A percentile compares a stretch with the other conserved stretches of the same genome.
Conservation (phyloP, 257 asterid species). For the Fraxinus excelsior region DNA sequence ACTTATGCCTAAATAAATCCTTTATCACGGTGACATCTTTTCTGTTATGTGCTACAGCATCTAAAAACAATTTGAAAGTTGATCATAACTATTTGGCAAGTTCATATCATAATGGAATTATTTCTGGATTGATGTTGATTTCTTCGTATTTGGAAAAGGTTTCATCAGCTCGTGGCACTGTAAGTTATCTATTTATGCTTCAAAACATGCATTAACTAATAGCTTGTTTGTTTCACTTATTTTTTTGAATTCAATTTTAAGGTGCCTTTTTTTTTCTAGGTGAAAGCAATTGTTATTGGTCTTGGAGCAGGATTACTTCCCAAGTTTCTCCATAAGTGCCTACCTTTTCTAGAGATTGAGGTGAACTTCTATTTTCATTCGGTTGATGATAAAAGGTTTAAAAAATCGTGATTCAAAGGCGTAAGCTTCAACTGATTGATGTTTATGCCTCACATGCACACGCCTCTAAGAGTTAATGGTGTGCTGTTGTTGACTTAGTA, state of each 20-base stretch:
- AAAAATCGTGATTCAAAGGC: not conserved
- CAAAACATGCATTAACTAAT: slow-evolving; percentile 18
- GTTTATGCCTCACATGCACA: not conserved
- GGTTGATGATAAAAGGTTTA: no score
- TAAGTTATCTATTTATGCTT: slow-evolving; percentile 36
- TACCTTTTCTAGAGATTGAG: slow-evolving; percentile 61
- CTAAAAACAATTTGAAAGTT: slow-evolving; percentile 45
- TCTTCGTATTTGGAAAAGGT: slow-evolving; percentile 52
- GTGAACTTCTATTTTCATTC: slow-evolving; percentile 36
- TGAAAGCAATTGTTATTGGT: slow-evolving; percentile 72
- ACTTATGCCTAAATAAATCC: no score
- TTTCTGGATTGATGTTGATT: slow-evolving; percentile 77
- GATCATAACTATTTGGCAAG: slow-evolving; percentile 84
- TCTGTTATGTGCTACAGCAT: slow-evolving; percentile 26
- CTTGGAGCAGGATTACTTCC: slow-evolving; percentile 98
- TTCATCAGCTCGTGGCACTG: slow-evolving; percentile 48
- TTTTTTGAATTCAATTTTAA: slow-evolving; percentile 13
- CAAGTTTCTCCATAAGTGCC: slow-evolving; percentile 73
- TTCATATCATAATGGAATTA: slow-evolving; percentile 83
- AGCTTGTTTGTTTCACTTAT: slow-evolving; percentile 8
- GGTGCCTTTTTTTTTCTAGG: slow-evolving; percentile 44
- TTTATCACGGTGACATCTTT: not conserved
- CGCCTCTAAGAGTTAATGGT: not conserved
- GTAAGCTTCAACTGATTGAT: not conserved
- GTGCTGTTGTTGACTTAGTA: not conserved